Conservation (phyloP, 345 rosid species). For the Brassica cretica region DNA sequence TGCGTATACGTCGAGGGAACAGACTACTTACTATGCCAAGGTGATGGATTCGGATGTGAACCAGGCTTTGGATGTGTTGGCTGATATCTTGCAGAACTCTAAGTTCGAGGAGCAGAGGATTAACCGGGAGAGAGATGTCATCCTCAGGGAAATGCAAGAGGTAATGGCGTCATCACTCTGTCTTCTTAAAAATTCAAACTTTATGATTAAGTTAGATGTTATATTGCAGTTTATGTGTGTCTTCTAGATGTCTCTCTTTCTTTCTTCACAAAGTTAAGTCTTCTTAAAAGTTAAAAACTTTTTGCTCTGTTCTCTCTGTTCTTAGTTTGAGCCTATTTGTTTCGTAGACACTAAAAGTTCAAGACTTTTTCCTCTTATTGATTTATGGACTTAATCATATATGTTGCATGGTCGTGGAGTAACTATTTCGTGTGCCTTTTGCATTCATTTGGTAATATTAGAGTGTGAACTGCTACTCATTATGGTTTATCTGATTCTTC, state of each 20-base stretch:
- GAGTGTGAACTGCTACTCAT: neutral
- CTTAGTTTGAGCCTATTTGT: neutral
- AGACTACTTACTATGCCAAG: conserved; percentile 91
- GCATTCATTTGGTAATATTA: neutral
- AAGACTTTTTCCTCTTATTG: neutral
- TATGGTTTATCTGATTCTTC: neutral
- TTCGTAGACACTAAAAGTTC: neutral
- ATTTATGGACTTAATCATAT: neutral
- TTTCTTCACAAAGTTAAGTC: neutral
- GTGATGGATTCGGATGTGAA: conserved; percentile 76
- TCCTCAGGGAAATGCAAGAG: conserved; percentile 84
- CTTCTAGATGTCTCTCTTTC: neutral
- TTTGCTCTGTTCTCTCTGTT: neutral
- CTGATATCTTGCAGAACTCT: conserved; percentile 93
- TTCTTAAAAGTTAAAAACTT: neutral
- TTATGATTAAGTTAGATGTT: too few relatives aligned
- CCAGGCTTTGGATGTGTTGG: conserved; percentile 71
- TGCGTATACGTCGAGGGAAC: conserved; percentile 93
- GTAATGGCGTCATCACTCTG: conserved; percentile 30
- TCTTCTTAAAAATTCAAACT: neutral
- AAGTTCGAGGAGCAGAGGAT: conserved; percentile 66
- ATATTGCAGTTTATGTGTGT: too few relatives aligned
- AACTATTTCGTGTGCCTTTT: neutral
- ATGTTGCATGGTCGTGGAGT: neutral
- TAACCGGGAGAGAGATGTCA: conserved; percentile 68